Conservation (phyloP, 2,329 filamentous ascomycete species). For the Apiospora aurea region DNA sequence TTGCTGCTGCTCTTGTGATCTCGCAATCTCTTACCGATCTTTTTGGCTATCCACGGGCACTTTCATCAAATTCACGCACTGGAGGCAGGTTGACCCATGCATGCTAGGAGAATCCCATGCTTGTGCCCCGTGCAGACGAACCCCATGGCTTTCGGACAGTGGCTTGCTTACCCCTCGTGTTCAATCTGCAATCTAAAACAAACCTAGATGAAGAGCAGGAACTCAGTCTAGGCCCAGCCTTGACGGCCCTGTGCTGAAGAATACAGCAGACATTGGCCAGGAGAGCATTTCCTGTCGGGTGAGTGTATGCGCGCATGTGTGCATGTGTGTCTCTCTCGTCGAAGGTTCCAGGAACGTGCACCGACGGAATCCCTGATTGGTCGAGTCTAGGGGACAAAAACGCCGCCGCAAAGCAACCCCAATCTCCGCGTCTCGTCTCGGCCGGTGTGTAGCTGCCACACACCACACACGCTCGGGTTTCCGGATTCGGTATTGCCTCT, state of each 20-base stretch:
- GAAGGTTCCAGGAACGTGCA: slow-evolving; percentile 4
- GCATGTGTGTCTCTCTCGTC: background rate
- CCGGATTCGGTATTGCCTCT: background rate
- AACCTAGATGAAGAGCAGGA: slow-evolving; percentile 7
- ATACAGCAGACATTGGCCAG: slow-evolving; percentile 3
- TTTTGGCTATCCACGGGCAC: background rate
- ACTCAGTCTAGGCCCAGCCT: background rate
- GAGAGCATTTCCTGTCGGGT: background rate
- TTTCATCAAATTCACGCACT: background rate
- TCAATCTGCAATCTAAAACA: background rate
- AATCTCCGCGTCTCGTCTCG: background rate
- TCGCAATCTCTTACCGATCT: slow-evolving; percentile 8
- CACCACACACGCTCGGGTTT: background rate
- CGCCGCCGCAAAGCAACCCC: no score
- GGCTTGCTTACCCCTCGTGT: background rate
- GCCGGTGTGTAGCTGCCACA: background rate
- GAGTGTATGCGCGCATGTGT: background rate
- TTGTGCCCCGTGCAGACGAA: background rate
- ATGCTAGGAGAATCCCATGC: background rate
- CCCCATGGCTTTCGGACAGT: background rate
- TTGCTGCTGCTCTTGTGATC: background rate
- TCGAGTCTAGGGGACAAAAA: background rate
- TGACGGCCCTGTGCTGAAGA: background rate
- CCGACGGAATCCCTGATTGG: background rate
- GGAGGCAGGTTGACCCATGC: background rate